Conservation (phyloP, 768 basidiomycete species). For the Cantharellus cinnabarinus region DNA sequence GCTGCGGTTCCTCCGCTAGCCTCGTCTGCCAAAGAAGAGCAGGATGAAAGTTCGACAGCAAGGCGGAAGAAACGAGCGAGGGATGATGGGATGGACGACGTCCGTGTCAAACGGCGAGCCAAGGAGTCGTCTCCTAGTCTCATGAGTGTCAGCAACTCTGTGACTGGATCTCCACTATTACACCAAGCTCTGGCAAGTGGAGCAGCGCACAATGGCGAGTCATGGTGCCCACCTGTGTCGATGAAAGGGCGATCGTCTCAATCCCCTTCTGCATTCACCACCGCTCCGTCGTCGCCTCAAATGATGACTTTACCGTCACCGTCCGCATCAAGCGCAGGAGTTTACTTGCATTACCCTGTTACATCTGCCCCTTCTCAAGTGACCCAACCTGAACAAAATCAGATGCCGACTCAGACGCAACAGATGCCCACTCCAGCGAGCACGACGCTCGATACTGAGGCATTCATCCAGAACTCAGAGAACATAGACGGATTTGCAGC, state of each 20-base stretch:
- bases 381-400: neutral
- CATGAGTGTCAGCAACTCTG: neutral
- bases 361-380: neutral
- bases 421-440: no score
- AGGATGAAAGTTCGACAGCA: conserved; percentile 4
- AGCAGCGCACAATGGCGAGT: neutral
- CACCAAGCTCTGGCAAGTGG: neutral
- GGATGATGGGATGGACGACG: conserved; percentile 4
- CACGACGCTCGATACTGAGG: neutral
- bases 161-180: neutral
- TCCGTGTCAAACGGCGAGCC: neutral
- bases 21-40: conserved; percentile 6
- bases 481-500: neutral
- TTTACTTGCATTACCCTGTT: neutral
- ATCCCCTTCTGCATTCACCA: conserved; percentile 4
- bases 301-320: neutral
- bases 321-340: conserved; percentile 1
- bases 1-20: neutral
- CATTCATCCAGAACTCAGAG: neutral
- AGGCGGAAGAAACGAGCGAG: conserved; percentile 6
- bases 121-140: neutral
- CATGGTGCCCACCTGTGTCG: neutral
- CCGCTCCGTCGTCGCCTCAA: conserved; percentile 5
- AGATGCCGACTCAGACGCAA: no score
- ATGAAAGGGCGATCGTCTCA: neutral